Percentiles rank a stretch among this genome's conserved stretches.
phyloP scores from a whole-genome alignment of 2,329 filamentous ascomycete species.

The Cercospora nicotianae region DNA sequence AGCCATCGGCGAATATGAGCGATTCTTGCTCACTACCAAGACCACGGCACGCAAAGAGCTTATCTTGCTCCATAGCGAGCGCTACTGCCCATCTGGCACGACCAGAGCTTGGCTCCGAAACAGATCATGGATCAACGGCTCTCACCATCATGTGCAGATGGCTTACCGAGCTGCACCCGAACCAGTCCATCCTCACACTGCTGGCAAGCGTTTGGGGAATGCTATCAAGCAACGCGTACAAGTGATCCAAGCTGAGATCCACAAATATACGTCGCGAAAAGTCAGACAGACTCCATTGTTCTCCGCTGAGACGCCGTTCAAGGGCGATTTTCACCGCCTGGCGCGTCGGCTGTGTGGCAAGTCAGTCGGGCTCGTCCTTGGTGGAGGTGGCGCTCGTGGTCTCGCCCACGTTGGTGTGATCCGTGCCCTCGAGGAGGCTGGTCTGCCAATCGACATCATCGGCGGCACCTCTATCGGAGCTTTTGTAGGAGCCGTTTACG shows the following conservation, averaged over 20 bases:
- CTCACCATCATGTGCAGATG: conserved; percentile 98
- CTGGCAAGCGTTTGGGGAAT: conserved; percentile 73
- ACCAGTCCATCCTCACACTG: conserved; percentile 72
- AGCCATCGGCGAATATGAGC: conserved; percentile 91
- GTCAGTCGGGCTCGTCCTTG: conserved; percentile 89
- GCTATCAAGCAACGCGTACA: conserved; percentile 91
- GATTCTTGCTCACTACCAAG: conserved; percentile 94
- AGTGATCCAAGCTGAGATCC: conserved; percentile 92
- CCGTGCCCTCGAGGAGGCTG: conserved; percentile 89
- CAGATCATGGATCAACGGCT: conserved; percentile 95
- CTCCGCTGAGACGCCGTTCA: conserved; percentile 86
- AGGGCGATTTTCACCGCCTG: conserved; percentile 93
- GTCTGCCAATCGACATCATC: conserved; percentile 91
- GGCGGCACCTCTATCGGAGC: conserved; percentile 95
- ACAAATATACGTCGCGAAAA: conserved; percentile 94
- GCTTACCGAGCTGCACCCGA: conserved; percentile 74
- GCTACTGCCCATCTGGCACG: conserved; percentile 80
- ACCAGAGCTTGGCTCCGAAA: conserved; percentile 86
- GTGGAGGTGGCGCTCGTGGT: conserved; percentile 87
- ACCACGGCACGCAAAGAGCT: conserved; percentile 92
- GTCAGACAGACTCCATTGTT: conserved; percentile 88
- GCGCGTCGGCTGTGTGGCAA: conserved; percentile 89
- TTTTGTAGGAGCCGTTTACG: conserved; percentile 93
- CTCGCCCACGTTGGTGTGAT: conserved; percentile 94
- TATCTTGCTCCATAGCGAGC: conserved; percentile 83